Evolutionary conservation across 192 early-diverging fungal genomes (phyloP).

Genomic region (Helicostylum pulchrum): DNA sequence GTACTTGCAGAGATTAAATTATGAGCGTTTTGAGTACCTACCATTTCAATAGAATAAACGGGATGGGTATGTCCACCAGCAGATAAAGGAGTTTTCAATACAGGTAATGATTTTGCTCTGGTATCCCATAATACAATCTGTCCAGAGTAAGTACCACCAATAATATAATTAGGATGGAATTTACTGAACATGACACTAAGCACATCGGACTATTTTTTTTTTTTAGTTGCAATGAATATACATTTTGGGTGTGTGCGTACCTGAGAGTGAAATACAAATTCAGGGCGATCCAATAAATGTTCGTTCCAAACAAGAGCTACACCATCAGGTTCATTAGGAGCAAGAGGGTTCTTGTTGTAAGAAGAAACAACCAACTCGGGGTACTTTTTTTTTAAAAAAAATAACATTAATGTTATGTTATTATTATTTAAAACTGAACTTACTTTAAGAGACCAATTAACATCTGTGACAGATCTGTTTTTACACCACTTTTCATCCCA

Average conservation of each 20-base stretch:
- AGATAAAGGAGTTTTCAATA: slow-evolving; percentile 91
- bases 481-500: slow-evolving; percentile 82
- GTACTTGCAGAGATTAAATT: slow-evolving; percentile 88
- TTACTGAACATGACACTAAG: slow-evolving; percentile 84
- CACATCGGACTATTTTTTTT: slow-evolving; percentile 68
- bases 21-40: slow-evolving; percentile 95
- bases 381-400: slow-evolving; percentile 45
- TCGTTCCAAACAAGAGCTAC: slow-evolving; percentile 94
- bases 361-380: slow-evolving; percentile 86
- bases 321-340: slow-evolving; percentile 90
- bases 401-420: not conserved
- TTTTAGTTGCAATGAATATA: not conserved
- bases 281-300: slow-evolving; percentile 82
- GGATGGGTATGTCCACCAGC: slow-evolving; percentile 96
- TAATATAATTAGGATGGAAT: slow-evolving; percentile 88
- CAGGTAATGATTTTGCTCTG: slow-evolving; percentile 83
- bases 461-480: slow-evolving; percentile 88
- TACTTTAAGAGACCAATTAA: slow-evolving; percentile 88
- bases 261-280: slow-evolving; percentile 92
- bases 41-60: slow-evolving; percentile 83
- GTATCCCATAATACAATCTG: slow-evolving; percentile 98
- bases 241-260: slow-evolving; percentile 26
- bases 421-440: no score
- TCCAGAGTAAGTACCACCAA: slow-evolving; percentile 97
- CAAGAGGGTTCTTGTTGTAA: slow-evolving; percentile 87